phyloP scores from a whole-genome alignment of 768 basidiomycete genomes.

The Trichaptum fuscoviolaceum region DNA sequence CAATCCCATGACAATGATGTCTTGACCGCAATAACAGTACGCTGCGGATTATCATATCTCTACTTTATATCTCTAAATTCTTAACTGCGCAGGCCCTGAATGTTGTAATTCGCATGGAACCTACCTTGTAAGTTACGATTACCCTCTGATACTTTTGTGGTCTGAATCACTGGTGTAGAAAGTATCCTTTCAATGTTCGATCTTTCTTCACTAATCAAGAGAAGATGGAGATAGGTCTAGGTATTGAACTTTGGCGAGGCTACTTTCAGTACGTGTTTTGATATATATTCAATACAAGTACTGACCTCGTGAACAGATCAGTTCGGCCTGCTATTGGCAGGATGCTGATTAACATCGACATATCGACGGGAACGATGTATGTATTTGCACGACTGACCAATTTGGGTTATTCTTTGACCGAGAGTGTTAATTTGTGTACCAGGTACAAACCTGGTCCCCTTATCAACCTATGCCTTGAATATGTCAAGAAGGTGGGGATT shows the following conservation, averaged over 20 bases:
- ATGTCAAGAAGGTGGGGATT: constrained; percentile 32
- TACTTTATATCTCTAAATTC: background rate
- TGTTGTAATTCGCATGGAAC: constrained; percentile 71
- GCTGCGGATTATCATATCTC: constrained; percentile 11
- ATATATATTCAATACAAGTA: background rate
- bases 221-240: constrained; percentile 38
- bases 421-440: background rate
- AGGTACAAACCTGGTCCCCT: constrained; percentile 57
- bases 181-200: constrained; percentile 66
- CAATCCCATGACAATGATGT: constrained; percentile 68
- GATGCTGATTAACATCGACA: constrained; percentile 72
- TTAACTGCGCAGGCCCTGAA: constrained; percentile 52
- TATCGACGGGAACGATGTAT: constrained; percentile 66
- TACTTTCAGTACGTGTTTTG: constrained; percentile 54
- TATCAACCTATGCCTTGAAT: constrained; percentile 52
- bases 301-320: constrained; percentile 27
- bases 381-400: constrained; percentile 3
- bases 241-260: constrained; percentile 71
- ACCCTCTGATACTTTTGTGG: background rate
- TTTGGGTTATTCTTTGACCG: background rate
- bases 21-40: constrained; percentile 59
- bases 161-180: constrained; percentile 14
- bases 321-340: constrained; percentile 60
- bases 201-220: constrained; percentile 67
- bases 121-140: constrained; percentile 34